These are phyloP conservation scores for Triticum timopheevii DNA, from an alignment of 176 grass and related monocot species.

Conservation along the genomic window DNA sequence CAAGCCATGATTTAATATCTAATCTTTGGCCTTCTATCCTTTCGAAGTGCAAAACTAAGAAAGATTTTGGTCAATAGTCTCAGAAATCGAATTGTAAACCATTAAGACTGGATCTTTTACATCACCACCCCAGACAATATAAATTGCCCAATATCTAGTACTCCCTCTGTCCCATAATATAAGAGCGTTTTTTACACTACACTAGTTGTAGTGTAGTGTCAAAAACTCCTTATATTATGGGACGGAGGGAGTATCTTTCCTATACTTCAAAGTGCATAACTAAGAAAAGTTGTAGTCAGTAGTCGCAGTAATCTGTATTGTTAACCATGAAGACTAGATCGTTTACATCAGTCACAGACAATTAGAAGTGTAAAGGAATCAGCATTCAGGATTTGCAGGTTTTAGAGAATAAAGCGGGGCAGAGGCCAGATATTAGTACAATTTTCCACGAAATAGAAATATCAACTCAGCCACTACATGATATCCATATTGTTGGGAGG, in stretches of 20 bases:
- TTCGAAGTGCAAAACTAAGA: neutral
- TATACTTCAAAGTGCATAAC: no score
- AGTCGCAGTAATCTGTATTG: no score
- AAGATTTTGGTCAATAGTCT: neutral
- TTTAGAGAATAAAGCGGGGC: neutral
- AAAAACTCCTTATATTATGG: no score
- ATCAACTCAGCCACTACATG: neutral
- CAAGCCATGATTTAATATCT: slow-evolving; percentile 1
- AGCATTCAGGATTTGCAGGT: neutral
- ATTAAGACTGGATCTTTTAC: neutral
- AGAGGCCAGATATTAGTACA: neutral
- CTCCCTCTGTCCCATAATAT: no score
- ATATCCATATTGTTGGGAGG: slow-evolving; percentile 4
- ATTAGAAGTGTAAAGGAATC: neutral
- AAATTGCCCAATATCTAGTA: neutral
- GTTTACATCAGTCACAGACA: no score
- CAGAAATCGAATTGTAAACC: neutral
- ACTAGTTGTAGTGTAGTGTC: no score
- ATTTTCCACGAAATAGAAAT: neutral
- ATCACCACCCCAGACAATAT: slow-evolving; percentile 6
- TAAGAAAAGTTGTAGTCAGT: no score
- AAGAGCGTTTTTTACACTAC: no score
- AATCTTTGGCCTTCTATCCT: neutral
- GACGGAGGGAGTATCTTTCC: no score
- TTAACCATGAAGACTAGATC: no score